phyloP scores from a whole-genome alignment of 306 rosid species.

The Cyclanthera cordifolia region DNA sequence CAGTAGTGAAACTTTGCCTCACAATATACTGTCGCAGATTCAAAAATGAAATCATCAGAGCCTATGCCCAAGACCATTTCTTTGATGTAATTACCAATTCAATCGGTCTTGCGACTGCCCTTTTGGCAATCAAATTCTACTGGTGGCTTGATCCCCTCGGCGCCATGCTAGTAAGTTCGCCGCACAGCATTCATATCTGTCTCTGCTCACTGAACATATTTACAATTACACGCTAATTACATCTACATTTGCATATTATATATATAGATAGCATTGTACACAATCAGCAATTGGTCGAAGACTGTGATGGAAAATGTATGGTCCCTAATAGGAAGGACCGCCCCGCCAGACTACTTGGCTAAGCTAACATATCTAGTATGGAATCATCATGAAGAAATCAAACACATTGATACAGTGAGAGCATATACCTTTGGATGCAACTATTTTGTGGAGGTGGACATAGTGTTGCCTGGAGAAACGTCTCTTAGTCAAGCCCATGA shows the following conservation, averaged over 20 bases:
- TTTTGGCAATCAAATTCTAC: slow-evolving; percentile 60
- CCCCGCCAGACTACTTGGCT: slow-evolving; percentile 75
- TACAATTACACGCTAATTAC: neutral
- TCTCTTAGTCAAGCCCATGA: slow-evolving; percentile 59
- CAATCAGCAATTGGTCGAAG: slow-evolving; percentile 72
- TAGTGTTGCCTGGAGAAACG: slow-evolving; percentile 55
- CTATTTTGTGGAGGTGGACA: slow-evolving; percentile 81
- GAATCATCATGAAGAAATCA: slow-evolving; percentile 69
- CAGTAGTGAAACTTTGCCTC: slow-evolving; percentile 41
- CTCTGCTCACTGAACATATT: neutral
- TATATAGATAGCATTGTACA: slow-evolving; percentile 64
- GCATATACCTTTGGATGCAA: slow-evolving; percentile 69
- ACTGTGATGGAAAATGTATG: slow-evolving; percentile 83
- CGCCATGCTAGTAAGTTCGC: slow-evolving; percentile 48
- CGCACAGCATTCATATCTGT: neutral
- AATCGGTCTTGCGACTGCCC: slow-evolving; percentile 61
- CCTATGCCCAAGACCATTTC: slow-evolving; percentile 88
- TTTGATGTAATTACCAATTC: slow-evolving; percentile 83
- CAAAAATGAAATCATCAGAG: slow-evolving; percentile 63
- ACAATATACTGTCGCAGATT: slow-evolving; percentile 71
- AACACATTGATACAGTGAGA: slow-evolving; percentile 63
- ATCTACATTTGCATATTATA: neutral
- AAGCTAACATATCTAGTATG: slow-evolving; percentile 71
- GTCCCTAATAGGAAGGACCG: slow-evolving; percentile 68
- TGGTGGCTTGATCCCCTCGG: slow-evolving; percentile 95